phyloP scores from a whole-genome alignment of 2,329 filamentous ascomycete species.

The Verruconis gallopava region DNA sequence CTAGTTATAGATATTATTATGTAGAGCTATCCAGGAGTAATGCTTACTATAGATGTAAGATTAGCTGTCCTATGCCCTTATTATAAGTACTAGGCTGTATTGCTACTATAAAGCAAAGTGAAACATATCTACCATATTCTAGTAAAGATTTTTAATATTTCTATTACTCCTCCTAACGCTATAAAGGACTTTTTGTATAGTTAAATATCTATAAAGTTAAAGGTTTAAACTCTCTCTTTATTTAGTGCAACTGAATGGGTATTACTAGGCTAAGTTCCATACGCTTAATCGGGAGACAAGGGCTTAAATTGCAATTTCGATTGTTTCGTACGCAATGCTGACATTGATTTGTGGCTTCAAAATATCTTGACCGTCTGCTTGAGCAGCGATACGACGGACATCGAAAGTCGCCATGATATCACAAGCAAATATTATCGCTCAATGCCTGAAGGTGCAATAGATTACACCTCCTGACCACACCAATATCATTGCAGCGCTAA shows the following conservation, averaged over 20 bases:
- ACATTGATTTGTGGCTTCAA: slow-evolving; percentile 18
- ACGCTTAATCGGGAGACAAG: slow-evolving; percentile 7
- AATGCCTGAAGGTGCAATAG: too few relatives aligned
- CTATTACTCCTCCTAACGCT: background rate
- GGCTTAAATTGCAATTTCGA: slow-evolving; percentile 1
- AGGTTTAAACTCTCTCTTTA: too few relatives aligned
- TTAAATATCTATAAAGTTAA: slow-evolving; percentile 5
- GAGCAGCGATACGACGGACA: too few relatives aligned
- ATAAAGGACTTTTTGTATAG: slow-evolving; percentile 3
- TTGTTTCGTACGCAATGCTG: slow-evolving; percentile 15
- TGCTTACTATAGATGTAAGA: slow-evolving; percentile 11
- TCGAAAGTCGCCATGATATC: slow-evolving; percentile 44
- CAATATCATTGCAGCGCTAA: too few relatives aligned
- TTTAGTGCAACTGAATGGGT: background rate
- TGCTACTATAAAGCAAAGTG: slow-evolving; percentile 18
- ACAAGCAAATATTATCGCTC: too few relatives aligned
- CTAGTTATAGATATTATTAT: slow-evolving; percentile 11
- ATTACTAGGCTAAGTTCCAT: slow-evolving; percentile 4
- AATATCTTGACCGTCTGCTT: slow-evolving; percentile 15
- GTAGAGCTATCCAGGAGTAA: slow-evolving; percentile 14
- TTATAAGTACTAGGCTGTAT: slow-evolving; percentile 18
- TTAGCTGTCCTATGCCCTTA: slow-evolving; percentile 17
- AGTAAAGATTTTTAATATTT: too few relatives aligned
- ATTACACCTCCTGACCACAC: too few relatives aligned
- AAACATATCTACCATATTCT: too few relatives aligned